A percentile compares a stretch with the other conserved stretches of the same genome.
Conservation (phyloP, 768 basidiomycete genomes). For the Coprinopsis marcescibilis region DNA sequence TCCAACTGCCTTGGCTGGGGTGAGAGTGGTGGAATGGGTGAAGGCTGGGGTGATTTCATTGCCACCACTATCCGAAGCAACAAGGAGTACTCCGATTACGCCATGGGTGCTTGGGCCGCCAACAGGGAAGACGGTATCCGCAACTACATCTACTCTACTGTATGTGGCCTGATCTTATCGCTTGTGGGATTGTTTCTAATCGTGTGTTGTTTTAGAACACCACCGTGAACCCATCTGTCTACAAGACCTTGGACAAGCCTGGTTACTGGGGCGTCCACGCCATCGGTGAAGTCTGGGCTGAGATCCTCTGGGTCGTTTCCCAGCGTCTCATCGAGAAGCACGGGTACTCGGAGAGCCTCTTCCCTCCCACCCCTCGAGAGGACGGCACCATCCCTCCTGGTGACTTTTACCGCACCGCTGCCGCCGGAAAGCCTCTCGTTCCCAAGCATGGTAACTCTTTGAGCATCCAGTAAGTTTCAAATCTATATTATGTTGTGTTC, state of each 20-base stretch:
- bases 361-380: constrained; percentile 67
- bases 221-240: constrained; percentile 81
- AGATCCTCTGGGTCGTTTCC: constrained; percentile 79
- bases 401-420: constrained; percentile 65
- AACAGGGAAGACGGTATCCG: constrained; percentile 74
- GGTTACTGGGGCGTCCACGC: constrained; percentile 94
- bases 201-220: constrained; percentile 34
- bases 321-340: constrained; percentile 75
- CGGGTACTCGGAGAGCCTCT: constrained; percentile 72
- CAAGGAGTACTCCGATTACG: constrained; percentile 65
- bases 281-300: constrained; percentile 94
- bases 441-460: constrained; percentile 93
- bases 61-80: constrained; percentile 84
- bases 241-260: constrained; percentile 90
- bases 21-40: constrained; percentile 95
- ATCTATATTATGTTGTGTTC: not conserved
- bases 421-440: constrained; percentile 54
- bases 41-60: constrained; percentile 94
- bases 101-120: constrained; percentile 96
- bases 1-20: constrained; percentile 95
- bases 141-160: constrained; percentile 80
- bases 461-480: constrained; percentile 51
- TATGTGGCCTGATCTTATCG: constrained; percentile 12
- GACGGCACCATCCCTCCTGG: constrained; percentile 60
- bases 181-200: not conserved